Evolutionary conservation across 1,284 basidiomycete species (phyloP), one percentile per base, ranked within the genome.

Genomic region (Coniferiporia weirii): DNA sequence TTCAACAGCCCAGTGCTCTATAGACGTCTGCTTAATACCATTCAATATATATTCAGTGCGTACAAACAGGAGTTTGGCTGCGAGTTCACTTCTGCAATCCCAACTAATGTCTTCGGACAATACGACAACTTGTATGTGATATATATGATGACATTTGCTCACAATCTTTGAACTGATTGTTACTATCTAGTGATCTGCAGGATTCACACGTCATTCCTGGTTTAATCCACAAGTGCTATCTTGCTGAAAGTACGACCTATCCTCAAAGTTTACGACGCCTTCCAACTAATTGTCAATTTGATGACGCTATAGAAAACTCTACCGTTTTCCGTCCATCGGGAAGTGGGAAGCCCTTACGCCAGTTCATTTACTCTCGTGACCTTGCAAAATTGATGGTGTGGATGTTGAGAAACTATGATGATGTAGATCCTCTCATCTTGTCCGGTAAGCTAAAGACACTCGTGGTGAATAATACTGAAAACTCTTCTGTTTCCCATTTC

Each of bases 301-400:
- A 27, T 27, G 5, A 40, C 38, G 15, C 2, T 7, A 12, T 69
- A 94, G 92, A 91, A 72, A 91, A 92, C 68, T 79, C 79, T 57
- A 90, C 87, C 0, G 85, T 89, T 1, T 93, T 95, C 73, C 76
- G 86, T 54, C 88, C 95, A n/a, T 75, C 83, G 56, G 93, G 93
- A 5, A 87, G 89, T 0, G 93, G 93, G 43, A 91, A 88, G 66
- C 93, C 93, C 4, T 79, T 95, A 38, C 83, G 93, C 35, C 93
- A 96, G 72, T 96, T 96, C 73, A 94, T 95, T 72, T 95, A 92
- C 75, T 95, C 93, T n/a, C 78, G 83, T 55, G 93, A 95, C 73
- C 84, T 96, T 54, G 93, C 93, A 54, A 95, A 91, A 72, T 77
- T 95, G 55, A 93, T 95, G 77, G 88, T 96, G 66, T 96, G 93